phyloP scores from a whole-genome alignment of 2,329 filamentous ascomycete species.

The Verticillium zaregamsianum region DNA sequence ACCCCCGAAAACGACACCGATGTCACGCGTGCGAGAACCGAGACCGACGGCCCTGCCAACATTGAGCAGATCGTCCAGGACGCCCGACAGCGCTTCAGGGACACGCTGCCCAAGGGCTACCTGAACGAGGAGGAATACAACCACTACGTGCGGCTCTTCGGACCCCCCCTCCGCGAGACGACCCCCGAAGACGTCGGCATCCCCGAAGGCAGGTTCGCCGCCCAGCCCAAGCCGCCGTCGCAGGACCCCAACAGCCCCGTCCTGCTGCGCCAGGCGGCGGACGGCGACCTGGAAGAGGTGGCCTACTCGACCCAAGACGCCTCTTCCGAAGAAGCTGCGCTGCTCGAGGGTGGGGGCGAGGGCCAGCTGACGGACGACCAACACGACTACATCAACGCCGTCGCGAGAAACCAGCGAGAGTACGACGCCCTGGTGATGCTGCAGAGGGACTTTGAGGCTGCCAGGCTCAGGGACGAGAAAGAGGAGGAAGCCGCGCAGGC shows the following conservation, averaged over 20 bases:
- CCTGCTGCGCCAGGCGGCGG: slow-evolving; percentile 49
- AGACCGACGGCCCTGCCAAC: slow-evolving; percentile 19
- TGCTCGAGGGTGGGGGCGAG: slow-evolving; percentile 38
- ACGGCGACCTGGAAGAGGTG: slow-evolving; percentile 60
- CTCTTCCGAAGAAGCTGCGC: slow-evolving; percentile 29
- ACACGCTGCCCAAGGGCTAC: slow-evolving; percentile 68
- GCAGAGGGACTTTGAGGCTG: slow-evolving; percentile 53
- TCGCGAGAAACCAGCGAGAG: slow-evolving; percentile 51
- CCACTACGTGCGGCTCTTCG: slow-evolving; percentile 79
- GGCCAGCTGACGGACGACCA: slow-evolving; percentile 9
- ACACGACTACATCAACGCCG: slow-evolving; percentile 38
- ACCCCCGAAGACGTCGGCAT: slow-evolving; percentile 55
- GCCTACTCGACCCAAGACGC: slow-evolving; percentile 30
- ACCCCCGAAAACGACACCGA: slow-evolving; percentile 6
- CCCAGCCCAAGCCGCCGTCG: slow-evolving; percentile 3
- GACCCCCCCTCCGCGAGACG: slow-evolving; percentile 63
- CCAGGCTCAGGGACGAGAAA: slow-evolving; percentile 27
- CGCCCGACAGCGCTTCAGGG: slow-evolving; percentile 71
- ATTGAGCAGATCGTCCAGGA: slow-evolving; percentile 64
- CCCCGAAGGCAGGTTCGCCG: slow-evolving; percentile 25
- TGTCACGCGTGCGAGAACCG: slow-evolving; percentile 8
- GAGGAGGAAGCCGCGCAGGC: slow-evolving; percentile 9
- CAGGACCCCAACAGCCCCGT: slow-evolving; percentile 18
- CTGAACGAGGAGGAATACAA: slow-evolving; percentile 66
- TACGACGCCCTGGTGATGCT: slow-evolving; percentile 49